Evolutionary conservation across 2,329 filamentous ascomycete genomes (phyloP), one percentile per base, ranked within the genome.

Genomic region (Aspergillus melleus): DNA sequence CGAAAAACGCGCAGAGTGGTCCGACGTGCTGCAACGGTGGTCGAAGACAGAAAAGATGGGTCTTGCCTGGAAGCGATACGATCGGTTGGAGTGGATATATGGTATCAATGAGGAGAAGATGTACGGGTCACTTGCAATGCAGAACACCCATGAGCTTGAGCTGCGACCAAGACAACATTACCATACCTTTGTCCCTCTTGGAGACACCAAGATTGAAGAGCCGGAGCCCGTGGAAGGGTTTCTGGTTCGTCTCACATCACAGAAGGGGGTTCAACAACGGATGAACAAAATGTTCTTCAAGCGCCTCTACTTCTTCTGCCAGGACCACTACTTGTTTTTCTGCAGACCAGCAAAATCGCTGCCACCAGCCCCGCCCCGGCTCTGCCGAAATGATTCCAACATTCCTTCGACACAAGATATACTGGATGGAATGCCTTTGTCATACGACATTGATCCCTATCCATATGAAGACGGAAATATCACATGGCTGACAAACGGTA

Each of bases 51-150:
- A 85, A 60, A 83, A 83, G 26, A 85, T 89, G 70, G 87, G 87
- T 3, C 79, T 90, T 52, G 87, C 86, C 3, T 90, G 87, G 87
- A 88, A 87, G 72, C 80, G 87, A 50, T 90, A 89, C 68, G 87
- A 90, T 67, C 81, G 87, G 24, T 76, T 90, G 16, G 87, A 90
- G 73, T 90, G 87, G 87, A 79, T 90, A 4, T 82, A 88, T 70
- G 87, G 87, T 16, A 78, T 79, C 11, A 87, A 88, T 55, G 87
- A 90, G 69, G 81, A 86, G 64, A 85, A 84, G 61, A 90, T 90
- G 87, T 88, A 88, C 63, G 87, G 87, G 39, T 84, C 86, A 0
- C 85, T 89, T 63, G 87, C 85, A 32, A 88, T 90, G 86, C 79
- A 84, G 63, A 83, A 81, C 53, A 86, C 86, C 2, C 87, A 90